Evolutionary conservation across 805 yeast species (phyloP), one percentile per base, ranked within the genome.

Genomic region (Helenozyma baotianmanensis): DNA sequence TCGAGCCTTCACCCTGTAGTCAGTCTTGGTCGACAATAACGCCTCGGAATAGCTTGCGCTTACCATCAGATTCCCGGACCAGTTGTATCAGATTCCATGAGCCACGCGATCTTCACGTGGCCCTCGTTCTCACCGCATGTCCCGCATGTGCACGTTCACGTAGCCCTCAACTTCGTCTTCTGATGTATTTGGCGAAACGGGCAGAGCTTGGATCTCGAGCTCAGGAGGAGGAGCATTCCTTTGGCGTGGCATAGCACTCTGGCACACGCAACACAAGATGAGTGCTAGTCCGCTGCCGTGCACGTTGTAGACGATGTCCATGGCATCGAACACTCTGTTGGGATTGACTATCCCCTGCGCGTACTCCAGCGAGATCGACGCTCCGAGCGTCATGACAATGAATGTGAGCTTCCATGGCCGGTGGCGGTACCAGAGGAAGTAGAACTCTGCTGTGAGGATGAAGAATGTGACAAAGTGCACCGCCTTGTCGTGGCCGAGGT

Each of bases 321-420:
- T 29, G 2, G 48, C 29, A 40, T 78, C 84, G 51, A 76, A 77
- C 0, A 55, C 54, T 32, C 84, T 47, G 3, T 39, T 46, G 1
- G 78, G 70, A 23, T 73, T 64, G 3, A 75, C 53, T 12, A 58
- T 6, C 12, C 64, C 64, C 42, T 78, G 84, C 1, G 66, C 34
- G 29, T 68, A 55, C 45, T 78, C 84, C 54, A 78, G 78, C 2
- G 60, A 58, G 3, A 76, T 48, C 10, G 73, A 58, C 0, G 69
- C 79, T 2, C 59, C 61, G 2, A 69, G n/a, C 1, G 76, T 68
- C 47, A 82, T 76, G 3, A 63, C 43, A 0, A 59, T 11, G 7
- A 72, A 39, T 0, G 76, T 48, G 29, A 42, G 25, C 22, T 30
- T 36, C 50, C 45, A 43, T 2, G 48, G 48, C 23, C 45, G 42